phyloP scores from a whole-genome alignment of 2,329 filamentous ascomycete genomes.

The Penicillium frequentans region DNA sequence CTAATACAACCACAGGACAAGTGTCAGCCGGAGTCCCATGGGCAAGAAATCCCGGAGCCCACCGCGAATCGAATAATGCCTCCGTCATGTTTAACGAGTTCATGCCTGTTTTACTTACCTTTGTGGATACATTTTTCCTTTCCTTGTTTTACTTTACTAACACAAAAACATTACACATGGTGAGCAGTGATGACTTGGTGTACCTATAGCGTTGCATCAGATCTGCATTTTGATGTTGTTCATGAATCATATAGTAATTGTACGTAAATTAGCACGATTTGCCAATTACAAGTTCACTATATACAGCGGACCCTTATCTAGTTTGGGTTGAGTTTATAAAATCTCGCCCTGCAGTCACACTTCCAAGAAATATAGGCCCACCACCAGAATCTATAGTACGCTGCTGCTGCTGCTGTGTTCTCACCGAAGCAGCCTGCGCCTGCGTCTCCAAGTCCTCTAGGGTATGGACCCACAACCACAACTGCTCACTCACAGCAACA shows the following conservation, averaged over 20 bases:
- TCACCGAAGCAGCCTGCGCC: neutral
- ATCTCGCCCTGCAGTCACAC: neutral
- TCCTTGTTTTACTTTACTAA: neutral
- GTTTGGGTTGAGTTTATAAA: neutral
- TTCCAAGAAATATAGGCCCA: neutral
- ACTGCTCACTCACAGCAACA: conserved; percentile 1
- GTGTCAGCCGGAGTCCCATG: conserved; percentile 22
- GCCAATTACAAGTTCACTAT: neutral
- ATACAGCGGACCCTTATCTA: neutral
- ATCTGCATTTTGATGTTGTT: neutral
- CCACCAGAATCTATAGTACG: neutral
- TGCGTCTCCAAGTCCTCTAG: neutral
- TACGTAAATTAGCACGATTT: neutral
- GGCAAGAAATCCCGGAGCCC: conserved; percentile 26
- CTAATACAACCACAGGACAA: conserved; percentile 11
- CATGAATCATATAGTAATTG: neutral
- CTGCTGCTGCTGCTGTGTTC: neutral
- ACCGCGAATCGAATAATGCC: conserved; percentile 23
- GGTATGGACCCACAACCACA: neutral
- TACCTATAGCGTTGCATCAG: conserved; percentile 4
- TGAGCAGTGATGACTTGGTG: conserved; percentile 1
- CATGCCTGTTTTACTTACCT: conserved; percentile 13
- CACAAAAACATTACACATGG: neutral
- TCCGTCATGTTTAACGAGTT: conserved; percentile 14
- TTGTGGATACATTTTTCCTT: conserved; percentile 9